Conservation (phyloP, 495 filamentous ascomycete species). For the Lichenothelia convexa region DNA sequence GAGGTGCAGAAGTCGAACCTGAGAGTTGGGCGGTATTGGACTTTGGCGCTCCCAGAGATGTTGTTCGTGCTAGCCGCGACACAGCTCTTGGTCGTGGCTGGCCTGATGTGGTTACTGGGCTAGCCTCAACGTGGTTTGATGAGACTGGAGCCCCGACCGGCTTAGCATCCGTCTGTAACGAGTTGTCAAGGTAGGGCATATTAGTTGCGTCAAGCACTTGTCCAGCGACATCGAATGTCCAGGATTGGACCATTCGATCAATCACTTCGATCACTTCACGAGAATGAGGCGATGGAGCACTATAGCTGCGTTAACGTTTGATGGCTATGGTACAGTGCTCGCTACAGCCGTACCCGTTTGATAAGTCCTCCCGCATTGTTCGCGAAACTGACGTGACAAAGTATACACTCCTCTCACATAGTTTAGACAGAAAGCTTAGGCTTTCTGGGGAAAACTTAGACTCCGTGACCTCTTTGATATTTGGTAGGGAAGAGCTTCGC, state of each 20-base stretch:
- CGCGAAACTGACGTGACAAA: conserved; percentile 66
- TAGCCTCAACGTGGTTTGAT: neutral
- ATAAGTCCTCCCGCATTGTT: conserved; percentile 60
- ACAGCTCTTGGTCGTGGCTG: too few relatives aligned
- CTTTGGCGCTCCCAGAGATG: conserved; percentile 14
- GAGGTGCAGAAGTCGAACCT: neutral
- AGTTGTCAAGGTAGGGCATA: conserved; percentile 23
- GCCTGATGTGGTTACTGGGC: too few relatives aligned
- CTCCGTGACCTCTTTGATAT: too few relatives aligned
- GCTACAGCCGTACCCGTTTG: conserved; percentile 15
- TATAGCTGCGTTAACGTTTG: neutral
- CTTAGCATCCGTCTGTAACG: neutral
- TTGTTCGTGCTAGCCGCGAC: conserved; percentile 1
- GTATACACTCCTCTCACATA: conserved; percentile 57
- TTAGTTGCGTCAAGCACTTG: conserved; percentile 63
- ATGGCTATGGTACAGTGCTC: neutral
- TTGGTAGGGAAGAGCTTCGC: neutral
- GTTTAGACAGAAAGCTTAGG: conserved; percentile 55
- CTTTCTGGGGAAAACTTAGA: too few relatives aligned
- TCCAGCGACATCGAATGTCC: conserved; percentile 61
- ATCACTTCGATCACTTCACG: conserved; percentile 30
- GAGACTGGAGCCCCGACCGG: neutral
- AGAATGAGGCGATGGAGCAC: neutral
- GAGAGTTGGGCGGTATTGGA: conserved; percentile 4
- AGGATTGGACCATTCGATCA: conserved; percentile 69